Percentiles rank a stretch among this genome's conserved stretches.
These are phyloP conservation scores for Chytriomyces sp. DNA, from an alignment of 192 early-diverging fungal genomes.

Conservation along the genomic window DNA sequence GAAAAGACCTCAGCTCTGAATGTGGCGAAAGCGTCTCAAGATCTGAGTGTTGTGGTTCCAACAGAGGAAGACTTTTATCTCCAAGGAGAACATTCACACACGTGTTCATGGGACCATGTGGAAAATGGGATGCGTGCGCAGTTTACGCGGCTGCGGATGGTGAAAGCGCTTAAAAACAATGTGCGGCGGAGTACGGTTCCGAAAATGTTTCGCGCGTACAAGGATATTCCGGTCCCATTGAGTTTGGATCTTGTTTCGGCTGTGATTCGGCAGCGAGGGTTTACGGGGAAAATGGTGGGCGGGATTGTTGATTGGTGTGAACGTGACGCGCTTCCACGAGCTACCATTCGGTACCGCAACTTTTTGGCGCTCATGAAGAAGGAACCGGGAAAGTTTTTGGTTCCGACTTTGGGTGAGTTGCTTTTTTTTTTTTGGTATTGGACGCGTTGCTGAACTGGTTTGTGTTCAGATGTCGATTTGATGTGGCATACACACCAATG, in stretches of 20 bases:
- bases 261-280: slow-evolving; percentile 56
- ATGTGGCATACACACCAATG: slow-evolving; percentile 76
- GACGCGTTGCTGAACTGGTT: background rate
- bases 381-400: slow-evolving; percentile 41
- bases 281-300: slow-evolving; percentile 56
- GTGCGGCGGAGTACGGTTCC: slow-evolving; percentile 27
- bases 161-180: background rate
- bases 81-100: background rate
- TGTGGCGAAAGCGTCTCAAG: slow-evolving; percentile 8
- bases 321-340: slow-evolving; percentile 32
- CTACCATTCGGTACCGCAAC: slow-evolving; percentile 51
- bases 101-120: slow-evolving; percentile 13
- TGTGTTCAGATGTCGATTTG: slow-evolving; percentile 61
- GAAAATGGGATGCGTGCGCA: slow-evolving; percentile 6
- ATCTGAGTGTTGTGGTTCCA: slow-evolving; percentile 23
- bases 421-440: slow-evolving; percentile 17
- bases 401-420: slow-evolving; percentile 60
- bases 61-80: background rate
- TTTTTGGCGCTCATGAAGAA: slow-evolving; percentile 55
- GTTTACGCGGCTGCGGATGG: background rate
- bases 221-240: slow-evolving; percentile 43
- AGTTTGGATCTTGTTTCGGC: slow-evolving; percentile 57
- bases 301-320: slow-evolving; percentile 43
- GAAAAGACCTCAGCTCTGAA: slow-evolving; percentile 29
- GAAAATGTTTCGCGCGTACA: slow-evolving; percentile 43